A percentile compares a stretch with the other conserved stretches of the same genome.
These are phyloP conservation scores for Triticum turgidum DNA, from an alignment of 176 grass and related monocot species.

Conservation along the genomic window DNA sequence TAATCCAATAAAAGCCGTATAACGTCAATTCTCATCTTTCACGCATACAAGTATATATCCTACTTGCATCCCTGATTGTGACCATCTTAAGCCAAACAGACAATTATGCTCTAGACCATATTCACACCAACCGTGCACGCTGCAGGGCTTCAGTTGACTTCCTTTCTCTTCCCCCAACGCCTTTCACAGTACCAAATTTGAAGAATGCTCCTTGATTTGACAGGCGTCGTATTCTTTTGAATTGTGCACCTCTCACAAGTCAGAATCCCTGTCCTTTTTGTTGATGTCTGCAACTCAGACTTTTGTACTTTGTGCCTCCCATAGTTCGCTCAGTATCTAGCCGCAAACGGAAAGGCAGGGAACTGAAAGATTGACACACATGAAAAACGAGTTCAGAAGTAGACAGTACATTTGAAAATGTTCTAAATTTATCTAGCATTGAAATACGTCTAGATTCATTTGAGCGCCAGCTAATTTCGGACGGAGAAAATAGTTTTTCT, in stretches of 20 bases:
- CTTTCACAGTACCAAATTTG: slow-evolving; percentile 29
- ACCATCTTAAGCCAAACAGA: background rate
- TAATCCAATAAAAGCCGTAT: too few species aligned
- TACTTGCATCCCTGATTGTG: background rate
- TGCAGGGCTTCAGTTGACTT: background rate
- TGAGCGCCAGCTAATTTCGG: too few species aligned
- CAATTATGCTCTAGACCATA: background rate
- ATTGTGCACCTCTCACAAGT: background rate
- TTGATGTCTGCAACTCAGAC: background rate
- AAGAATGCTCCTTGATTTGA: slow-evolving; percentile 37
- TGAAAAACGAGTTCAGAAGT: background rate
- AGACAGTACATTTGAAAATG: background rate
- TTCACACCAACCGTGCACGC: slow-evolving; percentile 30
- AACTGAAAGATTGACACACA: background rate
- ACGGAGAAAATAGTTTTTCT: too few species aligned
- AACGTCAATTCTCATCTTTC: background rate
- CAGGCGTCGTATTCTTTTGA: background rate
- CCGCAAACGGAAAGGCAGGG: too few species aligned
- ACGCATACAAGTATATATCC: background rate
- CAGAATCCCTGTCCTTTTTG: background rate
- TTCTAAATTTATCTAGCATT: background rate
- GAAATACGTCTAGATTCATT: too few species aligned
- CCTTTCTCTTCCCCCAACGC: background rate
- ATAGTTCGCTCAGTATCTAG: background rate
- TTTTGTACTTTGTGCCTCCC: background rate